Conservation (phyloP, 495 filamentous ascomycete species). For the Lichina pygmaea region DNA sequence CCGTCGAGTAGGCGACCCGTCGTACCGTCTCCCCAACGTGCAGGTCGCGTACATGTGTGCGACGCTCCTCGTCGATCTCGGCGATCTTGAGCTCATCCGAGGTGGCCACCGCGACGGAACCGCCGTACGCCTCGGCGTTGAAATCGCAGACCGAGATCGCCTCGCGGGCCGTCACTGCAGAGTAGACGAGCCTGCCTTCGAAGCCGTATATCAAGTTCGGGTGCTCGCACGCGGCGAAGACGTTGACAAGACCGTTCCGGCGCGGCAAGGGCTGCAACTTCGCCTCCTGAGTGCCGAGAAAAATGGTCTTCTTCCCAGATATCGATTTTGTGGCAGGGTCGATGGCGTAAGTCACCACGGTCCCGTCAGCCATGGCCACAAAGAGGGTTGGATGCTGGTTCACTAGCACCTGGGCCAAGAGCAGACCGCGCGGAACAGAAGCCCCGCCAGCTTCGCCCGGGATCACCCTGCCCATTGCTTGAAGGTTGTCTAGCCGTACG, state of each 20-base stretch:
- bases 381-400: slow-evolving; percentile 48
- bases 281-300: slow-evolving; percentile 67
- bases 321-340: slow-evolving; percentile 28
- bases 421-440: slow-evolving; percentile 59
- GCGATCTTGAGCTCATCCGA: slow-evolving; percentile 52
- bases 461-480: slow-evolving; percentile 27
- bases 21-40: slow-evolving; percentile 60
- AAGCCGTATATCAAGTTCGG: slow-evolving; percentile 76
- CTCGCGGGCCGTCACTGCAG: slow-evolving; percentile 79
- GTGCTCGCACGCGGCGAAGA: slow-evolving; percentile 85
- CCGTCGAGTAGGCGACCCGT: slow-evolving; percentile 59
- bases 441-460: slow-evolving; percentile 12
- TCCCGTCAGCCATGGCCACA: slow-evolving; percentile 82
- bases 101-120: slow-evolving; percentile 57
- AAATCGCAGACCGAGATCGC: slow-evolving; percentile 60
- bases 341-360: slow-evolving; percentile 66
- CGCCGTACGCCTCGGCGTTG: slow-evolving; percentile 53
- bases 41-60: slow-evolving; percentile 62
- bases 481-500: slow-evolving; percentile 32
- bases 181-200: slow-evolving; percentile 74
- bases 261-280: slow-evolving; percentile 50
- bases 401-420: slow-evolving; percentile 42
- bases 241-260: slow-evolving; percentile 36
- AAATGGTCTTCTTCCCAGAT: slow-evolving; percentile 46
- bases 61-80: slow-evolving; percentile 55